phyloP scores from a whole-genome alignment of 1,284 basidiomycete genomes.

The Rhodotorula sp. region DNA sequence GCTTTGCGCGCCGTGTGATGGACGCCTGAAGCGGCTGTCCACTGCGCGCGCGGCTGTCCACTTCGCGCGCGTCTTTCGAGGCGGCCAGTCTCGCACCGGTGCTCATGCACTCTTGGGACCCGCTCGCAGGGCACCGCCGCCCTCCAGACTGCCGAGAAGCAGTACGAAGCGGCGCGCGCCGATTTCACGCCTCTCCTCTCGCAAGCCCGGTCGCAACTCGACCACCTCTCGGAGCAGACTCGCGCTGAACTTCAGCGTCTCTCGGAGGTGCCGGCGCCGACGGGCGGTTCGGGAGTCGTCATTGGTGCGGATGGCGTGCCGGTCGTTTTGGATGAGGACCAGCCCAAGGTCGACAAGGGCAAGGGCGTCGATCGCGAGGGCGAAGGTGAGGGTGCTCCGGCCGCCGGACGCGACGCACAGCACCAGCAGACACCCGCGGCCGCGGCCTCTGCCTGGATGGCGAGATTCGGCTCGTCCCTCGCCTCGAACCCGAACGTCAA shows the following conservation, averaged over 20 bases:
- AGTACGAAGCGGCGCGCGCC: slow-evolving; percentile 36
- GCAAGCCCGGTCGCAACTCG: slow-evolving; percentile 33
- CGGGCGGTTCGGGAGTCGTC: slow-evolving; percentile 25
- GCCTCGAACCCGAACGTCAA: slow-evolving; percentile 29
- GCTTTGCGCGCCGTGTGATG: too few species aligned
- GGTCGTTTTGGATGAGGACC: slow-evolving; percentile 29
- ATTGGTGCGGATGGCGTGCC: slow-evolving; percentile 41
- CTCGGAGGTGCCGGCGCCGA: slow-evolving; percentile 16
- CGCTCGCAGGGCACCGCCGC: slow-evolving; percentile 22
- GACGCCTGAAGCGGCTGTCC: neutral
- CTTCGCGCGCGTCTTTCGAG: too few species aligned
- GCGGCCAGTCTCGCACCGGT: neutral
- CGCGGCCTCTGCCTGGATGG: slow-evolving; percentile 29
- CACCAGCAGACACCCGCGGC: slow-evolving; percentile 23
- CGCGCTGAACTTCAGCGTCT: slow-evolving; percentile 39
- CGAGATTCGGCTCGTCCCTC: slow-evolving; percentile 35
- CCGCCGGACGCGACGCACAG: neutral
- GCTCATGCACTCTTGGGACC: neutral
- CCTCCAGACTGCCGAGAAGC: slow-evolving; percentile 32
- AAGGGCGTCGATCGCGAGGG: slow-evolving; percentile 37
- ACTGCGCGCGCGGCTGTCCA: neutral
- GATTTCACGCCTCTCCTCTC: slow-evolving; percentile 42
- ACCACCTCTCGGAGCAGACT: slow-evolving; percentile 29
- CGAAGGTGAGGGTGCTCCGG: neutral
- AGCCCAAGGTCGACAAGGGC: slow-evolving; percentile 34